Conservation (phyloP, 768 basidiomycete species). For the Udeniomyces megalosporus region DNA sequence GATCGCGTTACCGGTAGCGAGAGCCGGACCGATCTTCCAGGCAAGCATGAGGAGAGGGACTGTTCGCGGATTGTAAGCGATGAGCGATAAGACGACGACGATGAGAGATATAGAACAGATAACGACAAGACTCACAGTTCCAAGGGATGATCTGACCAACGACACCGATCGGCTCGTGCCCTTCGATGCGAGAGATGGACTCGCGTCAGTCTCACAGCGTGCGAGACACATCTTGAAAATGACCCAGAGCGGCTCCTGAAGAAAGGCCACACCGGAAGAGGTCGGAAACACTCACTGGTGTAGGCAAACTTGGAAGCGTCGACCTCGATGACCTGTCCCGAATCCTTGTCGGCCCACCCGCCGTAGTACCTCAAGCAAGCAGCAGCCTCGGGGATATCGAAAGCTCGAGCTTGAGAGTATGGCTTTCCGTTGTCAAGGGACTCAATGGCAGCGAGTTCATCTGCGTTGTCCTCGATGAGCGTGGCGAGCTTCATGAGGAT, state of each 20-base stretch:
- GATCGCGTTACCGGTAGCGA: slow-evolving; percentile 22
- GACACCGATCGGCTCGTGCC: slow-evolving; percentile 12
- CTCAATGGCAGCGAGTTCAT: slow-evolving; percentile 7
- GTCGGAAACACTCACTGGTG: slow-evolving; percentile 34
- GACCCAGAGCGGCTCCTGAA: too few species aligned
- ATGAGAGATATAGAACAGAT: too few species aligned
- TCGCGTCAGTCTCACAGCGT: too few species aligned
- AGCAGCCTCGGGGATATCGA: slow-evolving; percentile 27
- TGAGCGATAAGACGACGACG: not conserved
- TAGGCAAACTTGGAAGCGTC: slow-evolving; percentile 47
- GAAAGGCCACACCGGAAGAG: not conserved
- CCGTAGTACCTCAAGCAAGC: slow-evolving; percentile 49
- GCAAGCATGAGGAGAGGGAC: slow-evolving; percentile 19
- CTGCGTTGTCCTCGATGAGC: slow-evolving; percentile 15
- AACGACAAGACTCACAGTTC: too few species aligned
- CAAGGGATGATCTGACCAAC: slow-evolving; percentile 17
- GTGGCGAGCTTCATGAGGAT: slow-evolving; percentile 20
- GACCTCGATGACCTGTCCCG: slow-evolving; percentile 42
- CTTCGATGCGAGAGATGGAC: too few species aligned
- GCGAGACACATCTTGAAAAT: not conserved
- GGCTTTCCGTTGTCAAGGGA: slow-evolving; percentile 18
- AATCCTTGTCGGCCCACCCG: slow-evolving; percentile 47
- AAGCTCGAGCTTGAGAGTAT: slow-evolving; percentile 11
- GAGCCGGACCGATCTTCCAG: slow-evolving; percentile 18
- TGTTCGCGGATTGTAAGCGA: slow-evolving; percentile 14